phyloP scores from a whole-genome alignment of 2,329 filamentous ascomycete species.

The Colletotrichum sojae region DNA sequence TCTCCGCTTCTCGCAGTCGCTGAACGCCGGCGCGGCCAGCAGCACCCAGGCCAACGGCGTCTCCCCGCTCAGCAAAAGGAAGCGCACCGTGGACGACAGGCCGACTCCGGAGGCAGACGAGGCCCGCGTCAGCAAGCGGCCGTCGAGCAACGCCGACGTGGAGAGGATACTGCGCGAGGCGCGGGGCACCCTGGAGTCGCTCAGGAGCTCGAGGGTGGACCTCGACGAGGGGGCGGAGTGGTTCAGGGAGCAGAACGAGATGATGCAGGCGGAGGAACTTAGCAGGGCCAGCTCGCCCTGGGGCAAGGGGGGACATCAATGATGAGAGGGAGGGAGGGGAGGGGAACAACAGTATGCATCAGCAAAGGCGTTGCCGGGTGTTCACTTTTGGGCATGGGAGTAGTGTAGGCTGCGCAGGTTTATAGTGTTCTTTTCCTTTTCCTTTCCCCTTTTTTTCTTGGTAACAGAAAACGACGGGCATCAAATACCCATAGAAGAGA shows the following conservation, averaged over 20 bases:
- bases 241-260: conserved; percentile 62
- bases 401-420: conserved; percentile 25
- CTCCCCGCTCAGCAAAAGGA: conserved; percentile 44
- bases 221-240: conserved; percentile 63
- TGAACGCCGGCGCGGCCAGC: conserved; percentile 27
- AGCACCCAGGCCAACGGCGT: conserved; percentile 37
- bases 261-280: conserved; percentile 55
- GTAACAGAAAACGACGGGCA: conserved; percentile 26
- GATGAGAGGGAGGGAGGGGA: conserved; percentile 11
- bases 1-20: conserved; percentile 39
- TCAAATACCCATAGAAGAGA: conserved; percentile 36
- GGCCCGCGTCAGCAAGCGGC: conserved; percentile 44
- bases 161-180: conserved; percentile 59
- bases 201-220: conserved; percentile 58
- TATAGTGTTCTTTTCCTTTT: conserved; percentile 22
- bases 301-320: conserved; percentile 44
- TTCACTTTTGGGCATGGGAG: conserved; percentile 33
- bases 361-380: conserved; percentile 35
- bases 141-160: conserved; percentile 50
- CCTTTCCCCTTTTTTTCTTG: conserved; percentile 12
- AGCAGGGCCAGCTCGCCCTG: conserved; percentile 54
- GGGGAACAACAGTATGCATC: conserved; percentile 20
- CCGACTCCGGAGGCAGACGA: conserved; percentile 35
- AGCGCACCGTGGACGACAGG: conserved; percentile 41
- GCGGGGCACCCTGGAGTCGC: conserved; percentile 51